Base-by-base conservation (phyloP, 2,329 filamentous ascomycete species). In the Fusarium acutatum region DNA sequence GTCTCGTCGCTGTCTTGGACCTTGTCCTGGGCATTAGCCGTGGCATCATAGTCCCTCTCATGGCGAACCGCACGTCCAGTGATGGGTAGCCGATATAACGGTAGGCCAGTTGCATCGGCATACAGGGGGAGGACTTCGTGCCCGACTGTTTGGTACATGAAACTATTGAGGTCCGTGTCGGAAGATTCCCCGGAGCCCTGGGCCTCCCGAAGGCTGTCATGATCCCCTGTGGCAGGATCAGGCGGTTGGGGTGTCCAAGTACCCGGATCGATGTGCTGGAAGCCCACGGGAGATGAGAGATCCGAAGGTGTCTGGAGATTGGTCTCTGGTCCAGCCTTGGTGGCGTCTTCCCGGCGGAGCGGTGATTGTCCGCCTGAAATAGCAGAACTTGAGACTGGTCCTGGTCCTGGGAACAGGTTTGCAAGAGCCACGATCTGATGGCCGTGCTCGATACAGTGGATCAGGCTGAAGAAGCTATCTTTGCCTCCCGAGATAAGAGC, bases 81-180 rank as follows among this genome's bases (percentile, higher is more conserved):
- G 75, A 98, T 98, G 60, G 90, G 85, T 75, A 92, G 89, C 26
- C 96, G 91, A 82, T 96, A 98, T 5, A 99, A 87, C 30, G 96
- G 96, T 38, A 98, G 86, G 0, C 88, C 90, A 4, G 97, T 91
- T 38, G 94, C 95, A 53, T 89, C 82, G 68, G 92, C 91, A 80
- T 98, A 98, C 22, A 97, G 88, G 6, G 95, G 94, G 64, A 98
- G 92, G 24, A 98, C 86, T 65, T 90, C 88, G 82, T 98, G 94
- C 18, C 96, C 96, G 68, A 98, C 94, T 7, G 96, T 99, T 86
- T 99, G 96, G 86, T 98, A 99, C 96, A 99, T 99, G 90, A 96
- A 98, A 84, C 95, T 98, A 83, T 99, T 94, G 77, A 97, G 88
- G 81, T 98, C 84, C 53, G 78, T 81, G 52, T 85, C 80, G 60